Conservation (phyloP, 225 moss, liverwort and hornwort genomes). For the Sphagnum tenellum region DNA sequence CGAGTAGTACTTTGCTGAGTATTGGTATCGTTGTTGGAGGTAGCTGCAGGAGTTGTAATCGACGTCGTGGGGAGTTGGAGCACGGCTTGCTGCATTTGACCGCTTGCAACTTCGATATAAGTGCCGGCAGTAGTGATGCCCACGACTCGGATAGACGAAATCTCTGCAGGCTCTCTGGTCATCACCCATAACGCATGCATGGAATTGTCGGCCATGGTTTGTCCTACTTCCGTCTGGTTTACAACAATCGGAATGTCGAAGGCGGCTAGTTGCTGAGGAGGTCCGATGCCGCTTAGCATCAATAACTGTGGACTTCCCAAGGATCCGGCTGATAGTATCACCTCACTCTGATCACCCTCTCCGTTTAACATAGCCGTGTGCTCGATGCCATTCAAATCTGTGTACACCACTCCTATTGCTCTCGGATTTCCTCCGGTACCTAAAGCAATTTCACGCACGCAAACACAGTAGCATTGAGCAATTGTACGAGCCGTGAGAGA, state of each 20-base stretch:
- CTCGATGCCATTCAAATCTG: conserved; percentile 28
- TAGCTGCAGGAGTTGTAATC: too few relatives aligned
- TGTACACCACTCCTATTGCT: conserved; percentile 23
- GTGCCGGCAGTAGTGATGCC: conserved; percentile 46
- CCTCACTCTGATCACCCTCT: conserved; percentile 14
- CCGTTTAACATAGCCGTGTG: conserved; percentile 19
- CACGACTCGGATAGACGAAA: conserved; percentile 23
- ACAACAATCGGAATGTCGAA: conserved; percentile 37
- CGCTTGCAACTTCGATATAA: conserved; percentile 50
- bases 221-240: conserved; percentile 23
- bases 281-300: conserved; percentile 59
- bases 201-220: conserved; percentile 48
- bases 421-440: conserved; percentile 9
- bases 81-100: conserved; percentile 2
- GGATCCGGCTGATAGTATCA: conserved; percentile 41
- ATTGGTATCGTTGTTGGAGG: too few relatives aligned
- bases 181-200: conserved; percentile 33
- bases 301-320: conserved; percentile 58
- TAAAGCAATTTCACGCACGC: too few relatives aligned
- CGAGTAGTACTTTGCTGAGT: too few relatives aligned
- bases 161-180: conserved; percentile 32
- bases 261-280: conserved; percentile 18
- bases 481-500: too few relatives aligned
- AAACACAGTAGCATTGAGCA: too few relatives aligned
- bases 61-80: conserved; percentile 3